Evolutionary conservation across 257 asterid species (phyloP), one percentile per base, ranked within the genome.

Genomic region (Dorcoceras hygrometricum): DNA sequence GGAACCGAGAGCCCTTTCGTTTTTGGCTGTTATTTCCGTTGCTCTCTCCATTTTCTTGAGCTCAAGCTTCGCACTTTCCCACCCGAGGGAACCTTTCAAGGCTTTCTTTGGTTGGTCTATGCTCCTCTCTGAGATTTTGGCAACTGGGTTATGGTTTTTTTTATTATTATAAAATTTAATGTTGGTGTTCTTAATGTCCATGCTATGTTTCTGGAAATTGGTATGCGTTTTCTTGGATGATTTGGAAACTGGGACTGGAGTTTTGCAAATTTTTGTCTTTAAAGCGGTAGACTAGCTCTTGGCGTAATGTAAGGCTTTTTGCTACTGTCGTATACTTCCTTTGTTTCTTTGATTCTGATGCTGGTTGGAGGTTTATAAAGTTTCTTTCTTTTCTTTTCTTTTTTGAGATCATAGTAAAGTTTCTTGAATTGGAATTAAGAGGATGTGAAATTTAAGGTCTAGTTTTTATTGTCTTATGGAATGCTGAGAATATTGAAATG

Each of bases 81-180:
- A 25, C 34, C 57, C 80, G 27, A 59, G 32, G 55, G 83, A 84
- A 22, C 72, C 83, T 56, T 66, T 76, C 63, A 66, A 74, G 60
- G 73, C 85, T 55, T 46, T 80, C 43, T 65, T 75, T 48, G 89
- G 89, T 84, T 31, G 18, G 80, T 57, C 51, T 32, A 46, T 27
- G 59, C 63, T 24, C 48, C 68, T 74, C 58, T 59, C 71, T 59
- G 57, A 19, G 69, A 43, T 48, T 60, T 62, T 68, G 55, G 75
- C 68, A 32, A 46, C 62, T 75, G 78, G 71, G 80, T 65, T 72
- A 54, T 62, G 73, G 48, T 67, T 46, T 56, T 75, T 54, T 39
- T 4, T 1, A 70, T 59, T 32, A 24, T 22, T 19, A 66, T 74
- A n/a, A n/a, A n/a, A n/a, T 70, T 57, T 61, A 25, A 24, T 62